phyloP scores from a whole-genome alignment of 78 protist species.

The Dictyostelium purpureum region DNA sequence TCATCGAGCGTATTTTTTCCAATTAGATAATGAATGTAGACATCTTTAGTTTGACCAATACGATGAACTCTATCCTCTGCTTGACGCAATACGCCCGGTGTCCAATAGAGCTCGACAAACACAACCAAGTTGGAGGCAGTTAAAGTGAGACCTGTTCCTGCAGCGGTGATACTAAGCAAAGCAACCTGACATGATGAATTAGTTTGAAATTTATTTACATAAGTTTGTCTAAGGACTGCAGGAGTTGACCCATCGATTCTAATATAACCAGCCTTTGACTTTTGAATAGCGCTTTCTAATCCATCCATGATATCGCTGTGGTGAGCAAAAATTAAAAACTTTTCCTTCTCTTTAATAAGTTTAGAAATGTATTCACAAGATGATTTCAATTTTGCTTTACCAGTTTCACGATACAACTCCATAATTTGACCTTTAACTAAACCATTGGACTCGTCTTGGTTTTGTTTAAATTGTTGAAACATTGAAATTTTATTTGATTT shows the following conservation, averaged over 20 bases:
- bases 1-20: constrained; percentile 71
- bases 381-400: constrained; percentile 50
- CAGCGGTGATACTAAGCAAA: constrained; percentile 89
- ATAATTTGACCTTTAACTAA: not conserved
- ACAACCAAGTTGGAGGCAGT: constrained; percentile 89
- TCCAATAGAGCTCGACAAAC: constrained; percentile 93
- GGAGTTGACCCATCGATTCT: constrained; percentile 92
- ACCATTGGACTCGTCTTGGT: not conserved
- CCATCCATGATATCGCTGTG: constrained; percentile 69
- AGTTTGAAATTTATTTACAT: constrained; percentile 85
- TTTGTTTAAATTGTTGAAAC: not conserved
- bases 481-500: not conserved
- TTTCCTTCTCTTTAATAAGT: constrained; percentile 31
- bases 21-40: constrained; percentile 66
- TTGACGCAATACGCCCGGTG: constrained; percentile 81
- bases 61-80: constrained; percentile 89
- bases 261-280: constrained; percentile 30
- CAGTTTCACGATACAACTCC: constrained; percentile 35
- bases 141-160: constrained; percentile 90
- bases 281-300: constrained; percentile 8
- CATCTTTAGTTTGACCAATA: constrained; percentile 75
- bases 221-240: constrained; percentile 23
- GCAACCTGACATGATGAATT: constrained; percentile 81
- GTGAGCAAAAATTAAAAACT: constrained; percentile 82
- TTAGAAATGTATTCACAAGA: constrained; percentile 18